Evolutionary conservation across 1,139 yeast species (phyloP).

Genomic region (Candida smagusa): DNA sequence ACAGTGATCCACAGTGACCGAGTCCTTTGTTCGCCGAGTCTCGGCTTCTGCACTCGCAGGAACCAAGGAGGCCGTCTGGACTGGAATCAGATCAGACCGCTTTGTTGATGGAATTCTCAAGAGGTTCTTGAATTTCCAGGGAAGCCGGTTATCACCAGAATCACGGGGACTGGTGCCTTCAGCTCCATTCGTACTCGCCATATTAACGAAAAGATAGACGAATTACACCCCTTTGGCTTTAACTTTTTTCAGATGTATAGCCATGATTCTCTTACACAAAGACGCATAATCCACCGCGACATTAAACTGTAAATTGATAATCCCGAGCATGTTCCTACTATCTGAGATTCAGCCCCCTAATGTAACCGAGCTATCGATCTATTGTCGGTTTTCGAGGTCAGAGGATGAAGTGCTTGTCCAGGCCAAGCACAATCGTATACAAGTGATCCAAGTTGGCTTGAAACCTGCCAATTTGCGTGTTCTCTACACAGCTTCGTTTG

Average conservation of each 20-base stretch:
- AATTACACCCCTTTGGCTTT: too few relatives aligned
- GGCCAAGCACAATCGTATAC: slow-evolving; percentile 16
- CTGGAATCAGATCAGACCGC: neutral
- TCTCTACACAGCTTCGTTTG: slow-evolving; percentile 3
- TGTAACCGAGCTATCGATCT: slow-evolving; percentile 14
- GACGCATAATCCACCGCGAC: too few relatives aligned
- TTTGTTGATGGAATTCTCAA: slow-evolving; percentile 3
- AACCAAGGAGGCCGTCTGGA: too few relatives aligned
- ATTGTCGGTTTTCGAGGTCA: slow-evolving; percentile 11
- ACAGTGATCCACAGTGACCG: slow-evolving; percentile 23
- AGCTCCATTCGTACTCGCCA: too few relatives aligned
- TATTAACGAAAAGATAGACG: too few relatives aligned
- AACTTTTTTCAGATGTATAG: too few relatives aligned
- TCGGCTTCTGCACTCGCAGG: too few relatives aligned
- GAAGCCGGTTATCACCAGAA: neutral
- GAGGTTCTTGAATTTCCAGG: slow-evolving; percentile 6
- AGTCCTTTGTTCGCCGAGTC: too few relatives aligned
- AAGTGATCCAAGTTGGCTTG: slow-evolving; percentile 13
- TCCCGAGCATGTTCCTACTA: slow-evolving; percentile 9
- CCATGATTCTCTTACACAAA: too few relatives aligned
- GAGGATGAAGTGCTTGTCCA: slow-evolving; percentile 15
- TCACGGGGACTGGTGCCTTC: too few relatives aligned
- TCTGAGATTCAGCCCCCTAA: slow-evolving; percentile 19
- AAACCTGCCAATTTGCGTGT: neutral
- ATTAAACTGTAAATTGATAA: too few relatives aligned